Conservation (phyloP, 208 protist species). For the Chromosphaera perkinsii region DNA sequence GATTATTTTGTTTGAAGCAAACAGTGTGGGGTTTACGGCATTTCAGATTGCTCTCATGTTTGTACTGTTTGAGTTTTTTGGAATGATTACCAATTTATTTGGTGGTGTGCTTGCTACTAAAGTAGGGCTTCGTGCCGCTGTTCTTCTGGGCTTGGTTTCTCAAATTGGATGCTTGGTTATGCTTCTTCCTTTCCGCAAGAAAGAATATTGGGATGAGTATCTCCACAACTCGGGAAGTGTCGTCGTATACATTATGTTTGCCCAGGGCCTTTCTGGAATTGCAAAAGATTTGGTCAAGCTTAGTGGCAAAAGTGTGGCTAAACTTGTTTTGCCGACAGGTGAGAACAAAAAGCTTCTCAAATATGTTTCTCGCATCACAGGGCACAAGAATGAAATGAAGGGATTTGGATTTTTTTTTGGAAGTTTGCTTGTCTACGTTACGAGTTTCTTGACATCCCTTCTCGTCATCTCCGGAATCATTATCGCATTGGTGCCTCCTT, state of each 20-base stretch:
- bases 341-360: slow-evolving; percentile 28
- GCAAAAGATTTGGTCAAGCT: slow-evolving; percentile 43
- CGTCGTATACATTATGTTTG: slow-evolving; percentile 30
- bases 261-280: slow-evolving; percentile 30
- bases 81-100: slow-evolving; percentile 37
- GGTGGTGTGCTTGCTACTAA: slow-evolving; percentile 23
- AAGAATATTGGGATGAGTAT: neutral
- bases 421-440: slow-evolving; percentile 13
- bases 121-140: slow-evolving; percentile 18
- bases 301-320: slow-evolving; percentile 34
- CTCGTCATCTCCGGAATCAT: neutral
- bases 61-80: slow-evolving; percentile 32
- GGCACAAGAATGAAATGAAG: slow-evolving; percentile 43
- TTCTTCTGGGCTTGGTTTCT: slow-evolving; percentile 16
- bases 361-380: slow-evolving; percentile 32
- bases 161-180: slow-evolving; percentile 6
- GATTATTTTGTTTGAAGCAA: slow-evolving; percentile 39
- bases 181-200: slow-evolving; percentile 3
- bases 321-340: slow-evolving; percentile 27
- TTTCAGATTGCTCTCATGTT: slow-evolving; percentile 42
- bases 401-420: slow-evolving; percentile 39
- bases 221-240: neutral
- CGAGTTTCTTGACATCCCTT: neutral
- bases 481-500: neutral
- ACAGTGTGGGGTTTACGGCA: slow-evolving; percentile 25